These are phyloP conservation scores for Ceratocystis cubensis DNA, from an alignment of 2,329 filamentous ascomycete genomes.

Conservation along the genomic window DNA sequence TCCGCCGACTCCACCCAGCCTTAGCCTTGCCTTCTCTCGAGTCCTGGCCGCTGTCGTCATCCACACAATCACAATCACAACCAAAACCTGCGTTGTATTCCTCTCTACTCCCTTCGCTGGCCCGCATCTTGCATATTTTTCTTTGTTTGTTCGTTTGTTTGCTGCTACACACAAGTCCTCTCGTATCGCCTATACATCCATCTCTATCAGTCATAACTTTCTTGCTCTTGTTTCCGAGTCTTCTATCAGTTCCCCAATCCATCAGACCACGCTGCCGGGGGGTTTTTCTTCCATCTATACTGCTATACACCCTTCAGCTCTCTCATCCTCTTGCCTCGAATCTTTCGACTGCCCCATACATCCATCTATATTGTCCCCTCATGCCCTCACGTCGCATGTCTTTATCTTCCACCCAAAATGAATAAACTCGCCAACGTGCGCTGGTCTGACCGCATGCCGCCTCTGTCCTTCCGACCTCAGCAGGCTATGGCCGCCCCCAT, in stretches of 20 bases:
- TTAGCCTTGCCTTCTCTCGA: conserved; percentile 15
- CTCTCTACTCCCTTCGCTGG: too few relatives aligned
- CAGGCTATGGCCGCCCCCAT: conserved; percentile 16
- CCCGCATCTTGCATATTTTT: neutral
- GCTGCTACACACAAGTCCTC: neutral
- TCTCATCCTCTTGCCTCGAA: neutral
- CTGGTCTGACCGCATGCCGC: conserved; percentile 53
- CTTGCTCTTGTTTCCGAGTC: too few relatives aligned
- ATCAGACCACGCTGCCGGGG: too few relatives aligned
- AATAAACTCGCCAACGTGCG: conserved; percentile 61
- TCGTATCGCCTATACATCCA: neutral
- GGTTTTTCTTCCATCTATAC: neutral
- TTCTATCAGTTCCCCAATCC: too few relatives aligned
- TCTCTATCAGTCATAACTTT: neutral
- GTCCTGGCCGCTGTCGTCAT: conserved; percentile 23
- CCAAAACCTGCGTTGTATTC: neutral
- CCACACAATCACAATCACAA: neutral
- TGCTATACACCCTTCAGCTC: neutral
- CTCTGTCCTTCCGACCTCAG: conserved; percentile 17
- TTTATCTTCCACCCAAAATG: conserved; percentile 36
- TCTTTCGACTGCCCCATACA: neutral
- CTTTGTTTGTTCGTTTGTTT: neutral
- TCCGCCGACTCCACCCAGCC: conserved; percentile 26
- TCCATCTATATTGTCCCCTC: neutral
- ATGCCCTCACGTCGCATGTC: conserved; percentile 17